A percentile compares a stretch with the other conserved stretches of the same genome.
These are phyloP conservation scores for Aegilops bicornis DNA, from an alignment of 176 grass and related monocot species.

Conservation along the genomic window DNA sequence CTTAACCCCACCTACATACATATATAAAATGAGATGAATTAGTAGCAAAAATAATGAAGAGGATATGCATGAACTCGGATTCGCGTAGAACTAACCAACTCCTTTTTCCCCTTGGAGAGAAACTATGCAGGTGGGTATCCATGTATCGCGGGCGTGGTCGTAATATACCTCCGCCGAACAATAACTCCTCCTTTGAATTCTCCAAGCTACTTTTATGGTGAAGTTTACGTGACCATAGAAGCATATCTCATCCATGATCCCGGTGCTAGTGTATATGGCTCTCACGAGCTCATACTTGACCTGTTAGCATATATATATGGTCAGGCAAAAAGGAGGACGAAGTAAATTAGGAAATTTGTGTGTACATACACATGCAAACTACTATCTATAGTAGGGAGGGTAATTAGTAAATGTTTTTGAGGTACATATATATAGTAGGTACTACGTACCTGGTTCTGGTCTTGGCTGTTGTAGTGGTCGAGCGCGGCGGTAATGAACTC, in stretches of 20 bases:
- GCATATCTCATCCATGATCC: background rate
- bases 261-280: background rate
- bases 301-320: background rate
- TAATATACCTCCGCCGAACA: background rate
- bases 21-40: background rate
- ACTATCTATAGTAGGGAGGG: too few relatives aligned
- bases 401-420: too few relatives aligned
- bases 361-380: too few relatives aligned
- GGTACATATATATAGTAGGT: too few relatives aligned
- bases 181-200: constrained; percentile 2
- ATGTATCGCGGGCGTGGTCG: background rate
- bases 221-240: background rate
- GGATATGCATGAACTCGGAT: too few relatives aligned
- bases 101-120: background rate
- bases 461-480: too few relatives aligned
- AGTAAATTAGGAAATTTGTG: background rate
- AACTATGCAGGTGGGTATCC: background rate
- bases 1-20: background rate
- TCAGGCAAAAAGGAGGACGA: background rate
- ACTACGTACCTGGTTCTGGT: too few relatives aligned
- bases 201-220: background rate
- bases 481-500: too few relatives aligned
- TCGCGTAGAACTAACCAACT: background rate
- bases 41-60: too few relatives aligned
- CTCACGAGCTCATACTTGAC: background rate